Evolutionary conservation across 257 asterid species (phyloP), one percentile per base, ranked within the genome.

Genomic region (Jacaranda mimosifolia): DNA sequence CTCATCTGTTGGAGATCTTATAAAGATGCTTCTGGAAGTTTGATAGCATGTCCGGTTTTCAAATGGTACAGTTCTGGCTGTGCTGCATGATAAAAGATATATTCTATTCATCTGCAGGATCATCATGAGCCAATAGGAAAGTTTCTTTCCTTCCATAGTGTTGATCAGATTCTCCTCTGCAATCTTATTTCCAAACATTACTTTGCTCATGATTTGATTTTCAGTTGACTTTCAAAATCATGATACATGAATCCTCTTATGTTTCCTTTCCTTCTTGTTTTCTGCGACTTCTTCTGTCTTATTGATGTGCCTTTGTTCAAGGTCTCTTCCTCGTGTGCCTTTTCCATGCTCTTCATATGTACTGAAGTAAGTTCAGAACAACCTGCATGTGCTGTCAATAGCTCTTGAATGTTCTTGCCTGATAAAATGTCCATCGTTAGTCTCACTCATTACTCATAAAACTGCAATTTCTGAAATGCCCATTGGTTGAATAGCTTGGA

Each of bases 31-130:
- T 79, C 83, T 43, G 76, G 81, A 84, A 74, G 85, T 75, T 83
- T 80, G 60, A 45, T 71, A 57, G 49, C 73, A 32, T 67, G 45
- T 65, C 68, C 83, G 62, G 55, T 66, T 73, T 87, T 82, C 84
- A 40, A 81, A 80, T 73, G 81, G 70, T 71, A 52, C 77, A 76
- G 70, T 55, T 85, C 82, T 52, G 64, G 72, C 71, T 78, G 49
- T 79, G 88, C 82, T 80, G 84, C 82, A 62, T 65, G 77, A 78
- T 82, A 83, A 75, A 26, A 83, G 72, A 65, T 83, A 75, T 77
- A 77, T n/a, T n/a, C n/a, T n/a, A n/a, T 63, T 87, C 85, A 79
- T 85, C 83, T 83, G 82, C 76, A 71, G 81, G 84, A 80, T 86
- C 80, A 74, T 60, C 84, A 56, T 49, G 66, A 79, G 74, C 81